Evolutionary conservation across 2,329 filamentous ascomycete genomes (phyloP).

Genomic region (Ceratocystis smalleyi): DNA sequence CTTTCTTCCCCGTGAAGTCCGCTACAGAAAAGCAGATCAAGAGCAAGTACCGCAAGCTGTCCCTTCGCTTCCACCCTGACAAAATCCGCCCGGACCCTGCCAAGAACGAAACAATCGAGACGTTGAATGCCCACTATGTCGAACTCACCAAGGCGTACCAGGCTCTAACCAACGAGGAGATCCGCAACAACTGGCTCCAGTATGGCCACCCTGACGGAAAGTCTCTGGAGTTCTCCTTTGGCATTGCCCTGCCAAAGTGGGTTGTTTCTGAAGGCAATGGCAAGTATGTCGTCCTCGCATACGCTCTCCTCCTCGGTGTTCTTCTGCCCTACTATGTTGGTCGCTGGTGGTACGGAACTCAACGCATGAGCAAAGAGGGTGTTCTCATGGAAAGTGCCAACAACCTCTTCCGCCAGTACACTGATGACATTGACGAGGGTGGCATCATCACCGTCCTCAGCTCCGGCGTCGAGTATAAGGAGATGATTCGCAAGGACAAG

Average conservation of each 20-base stretch:
- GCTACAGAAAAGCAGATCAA: slow-evolving; percentile 84
- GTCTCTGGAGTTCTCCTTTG: slow-evolving; percentile 83
- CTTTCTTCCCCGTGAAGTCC: slow-evolving; percentile 36
- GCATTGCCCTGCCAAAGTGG: slow-evolving; percentile 85
- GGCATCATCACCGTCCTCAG: slow-evolving; percentile 70
- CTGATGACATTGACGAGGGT: slow-evolving; percentile 65
- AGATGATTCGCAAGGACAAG: slow-evolving; percentile 59
- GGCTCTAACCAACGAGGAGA: slow-evolving; percentile 88
- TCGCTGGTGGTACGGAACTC: slow-evolving; percentile 97
- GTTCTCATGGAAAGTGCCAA: slow-evolving; percentile 87
- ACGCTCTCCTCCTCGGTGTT: slow-evolving; percentile 75
- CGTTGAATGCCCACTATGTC: slow-evolving; percentile 75
- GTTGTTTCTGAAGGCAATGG: slow-evolving; percentile 87
- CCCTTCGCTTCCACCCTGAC: slow-evolving; percentile 79
- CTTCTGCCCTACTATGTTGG: slow-evolving; percentile 85
- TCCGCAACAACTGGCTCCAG: slow-evolving; percentile 91
- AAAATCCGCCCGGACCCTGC: slow-evolving; percentile 69
- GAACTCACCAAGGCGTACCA: slow-evolving; percentile 98
- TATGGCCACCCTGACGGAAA: slow-evolving; percentile 96
- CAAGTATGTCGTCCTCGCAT: slow-evolving; percentile 85
- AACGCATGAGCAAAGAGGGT: slow-evolving; percentile 82
- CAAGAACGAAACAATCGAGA: slow-evolving; percentile 80
- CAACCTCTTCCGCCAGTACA: slow-evolving; percentile 85
- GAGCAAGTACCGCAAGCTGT: slow-evolving; percentile 73
- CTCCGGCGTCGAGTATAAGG: slow-evolving; percentile 70